Base-by-base conservation (phyloP, 768 basidiomycete genomes). In the Trametes villosa region DNA sequence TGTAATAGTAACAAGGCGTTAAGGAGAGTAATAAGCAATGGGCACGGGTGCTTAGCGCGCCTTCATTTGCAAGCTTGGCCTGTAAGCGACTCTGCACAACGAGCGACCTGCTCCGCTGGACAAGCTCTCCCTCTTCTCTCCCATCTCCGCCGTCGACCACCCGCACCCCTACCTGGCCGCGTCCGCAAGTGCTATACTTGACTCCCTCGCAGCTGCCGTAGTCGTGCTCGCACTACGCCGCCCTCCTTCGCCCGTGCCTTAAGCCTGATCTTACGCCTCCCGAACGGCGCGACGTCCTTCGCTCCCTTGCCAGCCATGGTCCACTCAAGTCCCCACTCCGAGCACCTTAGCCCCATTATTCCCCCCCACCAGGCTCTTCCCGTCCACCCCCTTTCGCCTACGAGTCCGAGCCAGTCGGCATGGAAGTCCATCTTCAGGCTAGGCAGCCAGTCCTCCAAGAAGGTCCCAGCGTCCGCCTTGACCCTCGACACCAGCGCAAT, bases 341-440 rank as follows among this genome's bases (percentile, higher is more conserved):
- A 65, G 47, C 57, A 62, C 48, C 44, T 64, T 52, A 67, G 63
- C 59, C 63, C 66, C 54, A 51, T 58, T 56, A 59, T 67, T n/a
- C 60, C 68, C 51, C 67, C 63, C 50, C 71, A 51, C 53, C 56
- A 55, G 33, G 38, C 54, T 20, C 64, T 38, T 63, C 67, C 8
- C 53, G 66, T 57, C 53, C 59, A 49, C 34, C 59, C 56, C 12
- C 62, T 48, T 38, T 63, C 62, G 49, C 62, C 62, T 13, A 59
- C 62, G 22, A 54, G 47, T 18, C 62, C 62, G 26, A 59, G 42
- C 53, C 57, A 58, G 56, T 63, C 67, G 44, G 70, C 78, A 52
- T 92, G 91, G 91, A 91, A 86, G 74, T 85, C 88, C 22, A 81
- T 91, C 62, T 86, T 92, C 76, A 85, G 89, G 62, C 77, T 91